Evolutionary conservation across 2,329 filamentous ascomycete species (phyloP), one percentile per base, ranked within the genome.

Genomic region (Sarocladium kiliense): DNA sequence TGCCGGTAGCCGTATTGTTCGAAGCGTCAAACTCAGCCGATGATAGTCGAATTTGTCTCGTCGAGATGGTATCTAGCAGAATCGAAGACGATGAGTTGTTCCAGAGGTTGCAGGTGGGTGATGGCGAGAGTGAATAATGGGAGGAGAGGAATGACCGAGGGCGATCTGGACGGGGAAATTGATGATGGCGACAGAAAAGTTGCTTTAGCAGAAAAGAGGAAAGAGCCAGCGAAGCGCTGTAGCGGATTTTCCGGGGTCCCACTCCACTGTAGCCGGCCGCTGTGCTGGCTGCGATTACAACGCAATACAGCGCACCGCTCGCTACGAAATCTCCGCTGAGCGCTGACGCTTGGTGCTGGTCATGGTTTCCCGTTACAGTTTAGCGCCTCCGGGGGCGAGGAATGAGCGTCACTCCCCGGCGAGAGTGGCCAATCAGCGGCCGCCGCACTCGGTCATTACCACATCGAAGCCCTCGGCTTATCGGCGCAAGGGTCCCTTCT

Each of bases 101-200:
- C 23, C 3, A 7, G 19, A 25, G 36, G 7, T 39, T 45, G 41
- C 18, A 45, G 23, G 41, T 49, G 12, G 23, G 10, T 49, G 23
- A n/a, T 16, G 11, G 12, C 14, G 26, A 30, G 26, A 32, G 23
- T 19, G 26, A 34, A 36, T 3, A 51, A 27, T 21, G 21, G 16
- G n/a, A 32, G 14, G 44, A 27, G 44, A 36, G 16, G 47, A 51
- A 36, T 51, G 30, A 21, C 14, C 47, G 27, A 32, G 30, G 26
- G 23, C 16, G 44, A 21, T 18, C 11, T 11, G 23, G 27, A 32
- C 26, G 44, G 47, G 27, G 47, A 51, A 51, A 51, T 51, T 51
- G 47, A 51, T 51, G 47, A 51, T 51, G 47, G 47, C 47, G 47
- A 51, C 11, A 51, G 30, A 51, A 51, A 51, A 51, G 47, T 36